Evolutionary conservation across 2,329 filamentous ascomycete species (phyloP).

Genomic region (Aspergillus japonicus): DNA sequence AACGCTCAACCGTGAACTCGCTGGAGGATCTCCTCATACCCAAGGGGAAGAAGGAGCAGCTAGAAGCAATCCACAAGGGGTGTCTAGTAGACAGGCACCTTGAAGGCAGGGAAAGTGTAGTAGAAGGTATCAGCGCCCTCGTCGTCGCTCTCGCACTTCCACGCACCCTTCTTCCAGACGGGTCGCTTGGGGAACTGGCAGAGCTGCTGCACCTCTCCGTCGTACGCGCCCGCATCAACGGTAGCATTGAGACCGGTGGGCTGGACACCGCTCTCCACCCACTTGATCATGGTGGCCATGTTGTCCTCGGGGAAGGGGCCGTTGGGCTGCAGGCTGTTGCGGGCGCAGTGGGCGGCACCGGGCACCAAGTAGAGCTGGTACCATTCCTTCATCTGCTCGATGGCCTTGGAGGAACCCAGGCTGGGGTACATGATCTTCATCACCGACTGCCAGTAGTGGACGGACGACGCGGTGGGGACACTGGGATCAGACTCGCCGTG

Average conservation of each 20-base stretch:
- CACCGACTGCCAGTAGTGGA: slow-evolving; percentile 57
- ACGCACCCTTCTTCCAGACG: slow-evolving; percentile 31
- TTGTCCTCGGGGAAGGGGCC: slow-evolving; percentile 48
- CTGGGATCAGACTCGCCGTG: slow-evolving; percentile 57
- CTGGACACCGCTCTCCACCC: slow-evolving; percentile 51
- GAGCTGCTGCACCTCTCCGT: slow-evolving; percentile 31
- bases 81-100: neutral
- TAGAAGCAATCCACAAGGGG: too few relatives aligned
- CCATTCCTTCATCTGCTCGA: slow-evolving; percentile 50
- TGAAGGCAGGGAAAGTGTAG: slow-evolving; percentile 3
- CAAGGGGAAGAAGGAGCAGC: too few relatives aligned
- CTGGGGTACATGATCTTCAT: slow-evolving; percentile 50
- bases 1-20: too few relatives aligned
- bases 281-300: slow-evolving; percentile 49
- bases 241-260: slow-evolving; percentile 47
- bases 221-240: slow-evolving; percentile 27
- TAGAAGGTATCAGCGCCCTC: slow-evolving; percentile 6
- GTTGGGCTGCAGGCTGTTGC: slow-evolving; percentile 45
- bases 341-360: slow-evolving; percentile 53
- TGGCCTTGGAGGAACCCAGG: slow-evolving; percentile 38
- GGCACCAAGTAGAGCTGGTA: slow-evolving; percentile 57
- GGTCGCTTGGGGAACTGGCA: slow-evolving; percentile 36
- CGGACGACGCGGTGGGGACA: slow-evolving; percentile 54
- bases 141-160: slow-evolving; percentile 16
- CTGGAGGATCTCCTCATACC: too few relatives aligned